Evolutionary conservation across 768 basidiomycete species (phyloP).

Genomic region (Rhizopogon rudus): DNA sequence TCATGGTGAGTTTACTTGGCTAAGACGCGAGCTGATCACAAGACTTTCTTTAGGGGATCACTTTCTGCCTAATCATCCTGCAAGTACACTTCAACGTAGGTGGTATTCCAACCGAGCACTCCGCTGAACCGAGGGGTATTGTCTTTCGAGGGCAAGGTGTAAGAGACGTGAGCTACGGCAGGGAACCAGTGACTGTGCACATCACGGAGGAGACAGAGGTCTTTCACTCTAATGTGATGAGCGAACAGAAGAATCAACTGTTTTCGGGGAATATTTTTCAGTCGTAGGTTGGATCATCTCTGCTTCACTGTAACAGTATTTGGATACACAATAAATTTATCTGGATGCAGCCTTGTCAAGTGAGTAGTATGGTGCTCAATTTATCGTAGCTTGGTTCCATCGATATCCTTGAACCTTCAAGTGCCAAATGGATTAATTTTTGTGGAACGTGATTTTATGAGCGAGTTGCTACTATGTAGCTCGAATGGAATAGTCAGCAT

Average conservation of each 20-base stretch:
- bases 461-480: too few species aligned
- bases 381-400: too few species aligned
- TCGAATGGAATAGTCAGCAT: too few species aligned
- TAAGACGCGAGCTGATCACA: background rate
- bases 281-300: background rate
- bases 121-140: background rate
- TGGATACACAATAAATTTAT: too few species aligned
- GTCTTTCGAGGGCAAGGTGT: background rate
- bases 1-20: background rate
- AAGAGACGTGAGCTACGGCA: background rate
- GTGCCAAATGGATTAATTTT: too few species aligned
- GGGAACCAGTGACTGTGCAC: slow-evolving; percentile 1
- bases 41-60: background rate
- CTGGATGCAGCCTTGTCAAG: too few species aligned
- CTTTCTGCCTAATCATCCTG: slow-evolving; percentile 3
- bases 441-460: too few species aligned
- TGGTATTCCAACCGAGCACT: background rate
- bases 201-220: slow-evolving; percentile 2
- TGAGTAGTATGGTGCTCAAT: too few species aligned
- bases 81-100: slow-evolving; percentile 4
- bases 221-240: background rate
- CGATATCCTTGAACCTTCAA: too few species aligned
- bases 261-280: background rate
- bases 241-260: background rate
- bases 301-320: too few species aligned